Percentiles rank a stretch among this genome's conserved stretches.
These are phyloP conservation scores for Iris macrosiphon DNA, from an alignment of 106 monocot species.

Conservation along the genomic window DNA sequence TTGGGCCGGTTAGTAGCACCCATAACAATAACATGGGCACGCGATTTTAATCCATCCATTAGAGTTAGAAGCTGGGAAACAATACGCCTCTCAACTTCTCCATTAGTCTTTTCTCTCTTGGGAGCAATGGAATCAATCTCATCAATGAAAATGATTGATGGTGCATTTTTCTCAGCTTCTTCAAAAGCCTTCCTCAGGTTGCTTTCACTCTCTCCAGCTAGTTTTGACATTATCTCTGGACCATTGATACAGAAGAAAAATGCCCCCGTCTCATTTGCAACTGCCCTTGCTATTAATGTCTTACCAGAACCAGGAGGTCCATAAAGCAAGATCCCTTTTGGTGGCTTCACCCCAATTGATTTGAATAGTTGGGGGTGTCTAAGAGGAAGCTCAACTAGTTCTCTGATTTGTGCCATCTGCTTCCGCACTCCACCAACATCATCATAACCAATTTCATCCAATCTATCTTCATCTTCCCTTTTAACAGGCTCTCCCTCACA, in stretches of 20 bases:
- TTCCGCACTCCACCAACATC: slow-evolving; percentile 87
- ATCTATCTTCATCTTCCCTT: slow-evolving; percentile 82
- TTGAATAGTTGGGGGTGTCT: slow-evolving; percentile 87
- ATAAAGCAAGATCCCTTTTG: slow-evolving; percentile 75
- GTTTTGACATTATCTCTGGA: slow-evolving; percentile 87
- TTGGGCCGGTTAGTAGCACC: slow-evolving; percentile 87
- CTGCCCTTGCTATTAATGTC: slow-evolving; percentile 82
- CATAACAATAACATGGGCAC: slow-evolving; percentile 89
- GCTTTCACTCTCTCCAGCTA: slow-evolving; percentile 95
- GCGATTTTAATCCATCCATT: slow-evolving; percentile 83
- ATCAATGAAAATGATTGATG: slow-evolving; percentile 90
- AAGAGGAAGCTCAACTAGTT: slow-evolving; percentile 82
- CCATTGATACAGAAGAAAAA: slow-evolving; percentile 91
- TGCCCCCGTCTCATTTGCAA: slow-evolving; percentile 86
- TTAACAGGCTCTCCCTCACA: slow-evolving; percentile 86
- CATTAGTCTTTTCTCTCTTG: slow-evolving; percentile 81
- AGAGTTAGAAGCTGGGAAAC: slow-evolving; percentile 84
- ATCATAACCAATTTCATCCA: slow-evolving; percentile 88
- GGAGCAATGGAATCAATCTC: slow-evolving; percentile 91
- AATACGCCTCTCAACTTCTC: slow-evolving; percentile 86
- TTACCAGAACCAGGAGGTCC: slow-evolving; percentile 94
- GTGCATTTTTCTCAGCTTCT: slow-evolving; percentile 94
- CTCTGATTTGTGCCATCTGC: slow-evolving; percentile 91
- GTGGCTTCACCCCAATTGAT: slow-evolving; percentile 90
- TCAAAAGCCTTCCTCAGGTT: slow-evolving; percentile 92